Evolutionary conservation across 2,329 filamentous ascomycete genomes (phyloP).

Genomic region (Aureobasidium sp.): DNA sequence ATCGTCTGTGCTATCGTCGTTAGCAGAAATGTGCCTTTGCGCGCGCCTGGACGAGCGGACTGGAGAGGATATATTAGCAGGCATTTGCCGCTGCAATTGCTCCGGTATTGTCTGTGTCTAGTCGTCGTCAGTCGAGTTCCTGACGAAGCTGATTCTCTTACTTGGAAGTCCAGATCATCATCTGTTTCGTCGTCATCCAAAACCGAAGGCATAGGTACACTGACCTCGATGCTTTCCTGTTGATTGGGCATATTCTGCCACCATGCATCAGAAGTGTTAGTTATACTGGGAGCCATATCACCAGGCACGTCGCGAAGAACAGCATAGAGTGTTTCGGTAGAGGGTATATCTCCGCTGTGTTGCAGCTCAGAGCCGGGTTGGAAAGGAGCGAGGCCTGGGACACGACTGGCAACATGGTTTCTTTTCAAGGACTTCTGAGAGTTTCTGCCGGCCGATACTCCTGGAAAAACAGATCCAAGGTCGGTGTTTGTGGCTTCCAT

Average conservation of each 20-base stretch:
- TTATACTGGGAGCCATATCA: no score
- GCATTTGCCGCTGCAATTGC: constrained; percentile 1
- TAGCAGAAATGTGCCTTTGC: not conserved
- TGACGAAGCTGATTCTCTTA: not conserved
- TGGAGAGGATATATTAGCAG: constrained; percentile 7
- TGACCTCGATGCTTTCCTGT: not conserved
- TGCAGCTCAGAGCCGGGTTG: not conserved
- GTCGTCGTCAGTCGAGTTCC: not conserved
- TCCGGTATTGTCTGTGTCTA: constrained; percentile 8
- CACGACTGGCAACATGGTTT: constrained; percentile 43
- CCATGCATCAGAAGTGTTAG: not conserved
- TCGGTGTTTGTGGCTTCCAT: constrained; percentile 49
- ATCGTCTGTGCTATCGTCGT: constrained; percentile 5
- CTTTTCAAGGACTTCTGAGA: constrained; percentile 37
- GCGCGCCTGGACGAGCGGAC: not conserved
- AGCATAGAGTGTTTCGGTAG: not conserved
- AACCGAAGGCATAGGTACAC: not conserved
- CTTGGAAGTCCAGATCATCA: constrained; percentile 8
- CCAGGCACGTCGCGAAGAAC: not conserved
- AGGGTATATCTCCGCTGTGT: not conserved
- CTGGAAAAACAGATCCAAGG: constrained; percentile 49
- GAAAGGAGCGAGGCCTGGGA: constrained; percentile 42
- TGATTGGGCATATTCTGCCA: not conserved
- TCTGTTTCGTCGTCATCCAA: constrained; percentile 6
- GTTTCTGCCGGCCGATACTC: constrained; percentile 37